Conservation (phyloP, 148 eudicot species). For the Chenopodium quinoa region DNA sequence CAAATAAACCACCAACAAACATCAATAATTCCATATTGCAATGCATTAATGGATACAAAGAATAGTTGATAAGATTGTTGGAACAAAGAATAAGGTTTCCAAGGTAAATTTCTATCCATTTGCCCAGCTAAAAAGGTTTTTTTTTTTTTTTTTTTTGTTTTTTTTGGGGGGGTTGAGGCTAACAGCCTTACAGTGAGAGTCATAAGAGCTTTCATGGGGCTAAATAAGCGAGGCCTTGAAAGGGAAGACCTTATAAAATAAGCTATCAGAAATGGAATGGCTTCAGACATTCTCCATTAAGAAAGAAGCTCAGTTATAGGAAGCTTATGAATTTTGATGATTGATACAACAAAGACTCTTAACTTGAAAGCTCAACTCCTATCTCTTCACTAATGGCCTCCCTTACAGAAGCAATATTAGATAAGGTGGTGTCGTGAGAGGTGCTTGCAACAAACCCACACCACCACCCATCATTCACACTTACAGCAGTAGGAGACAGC, state of each 20-base stretch:
- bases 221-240: too few relatives aligned
- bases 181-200: background rate
- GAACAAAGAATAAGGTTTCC: background rate
- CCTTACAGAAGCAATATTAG: background rate
- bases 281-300: background rate
- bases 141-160: too few relatives aligned
- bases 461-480: too few relatives aligned
- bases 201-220: too few relatives aligned
- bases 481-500: too few relatives aligned
- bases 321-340: too few relatives aligned
- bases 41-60: background rate
- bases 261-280: background rate
- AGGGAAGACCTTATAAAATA: too few relatives aligned
- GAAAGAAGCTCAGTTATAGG: background rate
- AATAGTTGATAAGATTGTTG: background rate
- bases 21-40: background rate
- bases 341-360: too few relatives aligned
- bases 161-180: too few relatives aligned
- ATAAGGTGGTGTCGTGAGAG: background rate
- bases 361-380: background rate
- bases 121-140: too few relatives aligned
- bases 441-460: too few relatives aligned
- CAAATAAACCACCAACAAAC: background rate
- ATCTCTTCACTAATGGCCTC: background rate
- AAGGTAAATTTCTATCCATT: background rate